These are phyloP conservation scores for Reticulascus tulasneorum DNA, from an alignment of 2,329 filamentous ascomycete genomes.

Conservation along the genomic window DNA sequence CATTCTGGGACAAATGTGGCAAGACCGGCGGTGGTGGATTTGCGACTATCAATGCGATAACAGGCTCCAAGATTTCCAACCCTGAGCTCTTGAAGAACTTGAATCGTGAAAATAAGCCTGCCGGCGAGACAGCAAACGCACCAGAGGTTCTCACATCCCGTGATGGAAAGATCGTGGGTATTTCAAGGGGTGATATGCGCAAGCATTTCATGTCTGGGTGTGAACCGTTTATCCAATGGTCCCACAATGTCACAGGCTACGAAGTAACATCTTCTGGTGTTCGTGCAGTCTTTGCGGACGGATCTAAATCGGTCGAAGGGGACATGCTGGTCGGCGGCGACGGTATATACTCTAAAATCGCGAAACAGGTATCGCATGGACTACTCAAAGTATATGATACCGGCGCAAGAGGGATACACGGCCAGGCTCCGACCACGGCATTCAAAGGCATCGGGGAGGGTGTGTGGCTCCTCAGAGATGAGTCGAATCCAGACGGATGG, in stretches of 20 bases:
- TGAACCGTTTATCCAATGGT: constrained; percentile 53
- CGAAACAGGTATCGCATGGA: constrained; percentile 55
- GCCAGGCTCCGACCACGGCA: constrained; percentile 57
- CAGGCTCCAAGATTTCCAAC: no score
- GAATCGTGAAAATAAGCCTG: no score
- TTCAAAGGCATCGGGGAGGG: constrained; percentile 61
- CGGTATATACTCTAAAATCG: constrained; percentile 57
- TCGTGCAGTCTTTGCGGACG: constrained; percentile 55
- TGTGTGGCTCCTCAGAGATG: constrained; percentile 53
- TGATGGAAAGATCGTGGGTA: constrained; percentile 57
- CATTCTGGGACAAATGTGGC: background rate
- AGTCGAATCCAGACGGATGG: constrained; percentile 37
- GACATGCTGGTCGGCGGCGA: constrained; percentile 58
- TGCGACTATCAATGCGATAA: no score
- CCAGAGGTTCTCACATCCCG: constrained; percentile 42
- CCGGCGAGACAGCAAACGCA: no score
- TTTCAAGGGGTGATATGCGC: constrained; percentile 61
- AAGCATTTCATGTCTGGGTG: constrained; percentile 52
- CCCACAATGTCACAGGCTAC: constrained; percentile 53
- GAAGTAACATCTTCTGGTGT: constrained; percentile 53
- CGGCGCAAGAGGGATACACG: constrained; percentile 60
- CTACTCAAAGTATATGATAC: constrained; percentile 60
- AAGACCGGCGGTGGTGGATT: no score
- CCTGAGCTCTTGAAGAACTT: no score
- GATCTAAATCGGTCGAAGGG: constrained; percentile 55